These are phyloP conservation scores for Monosporascus sp. DNA, from an alignment of 2,329 filamentous ascomycete species.

Conservation along the genomic window DNA sequence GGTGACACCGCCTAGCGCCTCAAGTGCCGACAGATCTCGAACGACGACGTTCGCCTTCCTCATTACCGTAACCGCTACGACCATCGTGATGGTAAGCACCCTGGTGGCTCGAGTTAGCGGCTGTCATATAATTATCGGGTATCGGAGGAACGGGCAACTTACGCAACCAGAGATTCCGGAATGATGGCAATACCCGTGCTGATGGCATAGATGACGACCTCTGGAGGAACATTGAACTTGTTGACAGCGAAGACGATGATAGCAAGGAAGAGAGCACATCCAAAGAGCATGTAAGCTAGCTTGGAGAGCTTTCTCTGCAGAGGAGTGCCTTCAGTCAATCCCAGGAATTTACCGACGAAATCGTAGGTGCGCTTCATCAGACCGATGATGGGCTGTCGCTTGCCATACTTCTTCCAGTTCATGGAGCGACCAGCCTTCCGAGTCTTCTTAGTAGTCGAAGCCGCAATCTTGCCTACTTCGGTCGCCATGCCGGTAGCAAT, in stretches of 20 bases:
- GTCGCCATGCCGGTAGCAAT: conserved; percentile 67
- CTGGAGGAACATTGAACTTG: conserved; percentile 43
- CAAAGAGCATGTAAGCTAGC: conserved; percentile 71
- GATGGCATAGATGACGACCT: conserved; percentile 54
- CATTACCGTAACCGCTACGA: conserved; percentile 60
- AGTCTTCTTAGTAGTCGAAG: conserved; percentile 45
- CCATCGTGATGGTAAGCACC: conserved; percentile 66
- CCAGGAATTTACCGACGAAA: conserved; percentile 52
- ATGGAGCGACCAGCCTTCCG: conserved; percentile 49
- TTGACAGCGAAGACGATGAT: conserved; percentile 55
- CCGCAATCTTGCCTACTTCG: conserved; percentile 65
- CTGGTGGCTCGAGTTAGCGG: conserved; percentile 17
- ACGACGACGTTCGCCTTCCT: conserved; percentile 60
- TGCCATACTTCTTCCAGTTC: conserved; percentile 49
- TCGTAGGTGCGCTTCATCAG: conserved; percentile 42
- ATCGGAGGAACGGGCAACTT: conserved; percentile 20
- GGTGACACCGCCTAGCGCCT: conserved; percentile 65
- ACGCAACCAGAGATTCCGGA: conserved; percentile 59
- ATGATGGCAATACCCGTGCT: conserved; percentile 58
- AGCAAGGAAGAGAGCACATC: conserved; percentile 55
- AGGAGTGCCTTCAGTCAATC: conserved; percentile 63
- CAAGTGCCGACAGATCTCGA: conserved; percentile 60
- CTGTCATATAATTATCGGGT: neutral
- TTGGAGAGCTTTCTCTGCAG: conserved; percentile 74
- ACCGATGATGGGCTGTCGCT: conserved; percentile 42